phyloP scores from a whole-genome alignment of 345 rosid genomes.

The Camelina hispida region DNA sequence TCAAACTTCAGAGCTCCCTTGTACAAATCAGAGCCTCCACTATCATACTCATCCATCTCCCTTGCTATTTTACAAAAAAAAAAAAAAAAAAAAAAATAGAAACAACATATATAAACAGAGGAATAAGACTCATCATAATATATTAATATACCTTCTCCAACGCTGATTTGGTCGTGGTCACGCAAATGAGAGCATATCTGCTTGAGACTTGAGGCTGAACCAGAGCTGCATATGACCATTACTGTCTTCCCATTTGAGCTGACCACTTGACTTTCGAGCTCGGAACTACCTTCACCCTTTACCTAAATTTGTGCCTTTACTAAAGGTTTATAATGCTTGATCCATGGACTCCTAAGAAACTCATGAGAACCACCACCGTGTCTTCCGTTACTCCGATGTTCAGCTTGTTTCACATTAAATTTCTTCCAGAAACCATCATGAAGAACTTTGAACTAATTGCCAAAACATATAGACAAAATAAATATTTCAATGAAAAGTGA shows the following conservation, averaged over 20 bases:
- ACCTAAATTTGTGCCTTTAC: conserved; percentile 30
- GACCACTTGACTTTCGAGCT: conserved; percentile 35
- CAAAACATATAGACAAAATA: too few species aligned
- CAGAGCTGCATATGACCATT: conserved; percentile 33
- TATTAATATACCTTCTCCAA: conserved; percentile 49
- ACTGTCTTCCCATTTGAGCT: conserved; percentile 46
- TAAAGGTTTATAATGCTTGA: conserved; percentile 59
- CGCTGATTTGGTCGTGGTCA: conserved; percentile 42
- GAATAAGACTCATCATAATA: neutral
- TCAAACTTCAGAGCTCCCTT: too few species aligned
- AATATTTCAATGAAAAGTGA: too few species aligned
- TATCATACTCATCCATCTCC: too few species aligned
- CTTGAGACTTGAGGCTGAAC: conserved; percentile 43
- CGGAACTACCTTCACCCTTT: conserved; percentile 5
- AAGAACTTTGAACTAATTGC: conserved; percentile 66
- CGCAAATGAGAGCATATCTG: conserved; percentile 37
- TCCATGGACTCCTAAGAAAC: conserved; percentile 65
- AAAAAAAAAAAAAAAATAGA: neutral
- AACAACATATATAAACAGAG: neutral
- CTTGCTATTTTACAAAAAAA: too few species aligned
- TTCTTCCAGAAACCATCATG: conserved; percentile 72
- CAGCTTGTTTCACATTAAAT: conserved; percentile 59
- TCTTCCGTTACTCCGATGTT: conserved; percentile 41
- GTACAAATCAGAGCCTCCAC: too few species aligned
- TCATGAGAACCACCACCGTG: conserved; percentile 37